These are phyloP conservation scores for Solanum dulcamara DNA, from an alignment of 257 asterid genomes.

Conservation along the genomic window DNA sequence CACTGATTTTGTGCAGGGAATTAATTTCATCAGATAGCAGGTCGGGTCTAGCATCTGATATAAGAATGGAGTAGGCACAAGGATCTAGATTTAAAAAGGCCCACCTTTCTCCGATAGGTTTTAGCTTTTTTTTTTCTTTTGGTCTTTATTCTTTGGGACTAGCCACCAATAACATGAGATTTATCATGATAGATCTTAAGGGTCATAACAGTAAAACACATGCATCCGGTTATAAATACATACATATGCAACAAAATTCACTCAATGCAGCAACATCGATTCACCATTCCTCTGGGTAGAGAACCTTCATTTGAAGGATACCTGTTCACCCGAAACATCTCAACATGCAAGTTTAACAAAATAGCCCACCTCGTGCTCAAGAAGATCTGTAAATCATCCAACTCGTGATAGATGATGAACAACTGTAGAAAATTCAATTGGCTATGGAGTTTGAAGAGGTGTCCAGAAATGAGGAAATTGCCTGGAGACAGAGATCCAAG, in stretches of 20 bases:
- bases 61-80: not conserved
- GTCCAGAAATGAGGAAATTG: too few relatives aligned
- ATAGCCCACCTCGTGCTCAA: constrained; percentile 99
- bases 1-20: not conserved
- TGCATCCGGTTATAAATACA: not conserved
- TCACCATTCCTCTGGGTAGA: not conserved
- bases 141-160: too few relatives aligned
- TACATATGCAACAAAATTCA: not conserved
- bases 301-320: constrained; percentile 42
- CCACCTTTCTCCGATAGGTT: too few relatives aligned
- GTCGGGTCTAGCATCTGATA: not conserved
- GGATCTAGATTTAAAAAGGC: not conserved
- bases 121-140: too few relatives aligned
- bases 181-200: not conserved
- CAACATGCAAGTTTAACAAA: constrained; percentile 88
- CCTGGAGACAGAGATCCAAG: too few relatives aligned
- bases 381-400: constrained; percentile 83
- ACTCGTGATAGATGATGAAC: too few relatives aligned
- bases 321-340: constrained; percentile 98
- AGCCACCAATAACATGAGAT: not conserved
- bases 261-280: not conserved
- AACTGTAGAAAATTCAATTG: too few relatives aligned
- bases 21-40: not conserved
- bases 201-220: not conserved
- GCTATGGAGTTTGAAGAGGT: too few relatives aligned